Evolutionary conservation across 768 basidiomycete genomes (phyloP), one percentile per base, ranked within the genome.

Genomic region (Tubosaeta sp.): DNA sequence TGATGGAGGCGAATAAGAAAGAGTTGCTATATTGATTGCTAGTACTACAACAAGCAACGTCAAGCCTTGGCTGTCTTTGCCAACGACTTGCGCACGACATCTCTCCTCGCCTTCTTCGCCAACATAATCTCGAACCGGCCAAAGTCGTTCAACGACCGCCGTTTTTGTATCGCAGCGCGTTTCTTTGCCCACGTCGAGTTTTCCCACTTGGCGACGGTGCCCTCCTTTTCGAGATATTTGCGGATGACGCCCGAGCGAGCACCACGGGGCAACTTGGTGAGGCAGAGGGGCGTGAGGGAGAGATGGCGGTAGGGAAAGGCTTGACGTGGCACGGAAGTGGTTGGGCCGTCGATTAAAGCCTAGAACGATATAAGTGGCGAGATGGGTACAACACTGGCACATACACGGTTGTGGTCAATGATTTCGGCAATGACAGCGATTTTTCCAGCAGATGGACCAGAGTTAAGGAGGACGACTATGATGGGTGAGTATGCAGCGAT

Each of bases 361-460:
- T 98, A 63, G 0, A 46, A 18, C 9, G 21, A 31, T 18, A 6
- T 43, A 42, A 46, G 40, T 21, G 18, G 35, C n/a, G 22, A 2
- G 7, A 38, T 7, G 44, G n/a, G 34, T 8, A 22, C 11, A 16
- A 22, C 3, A 40, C 3, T 12, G 6, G 36, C 42, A 11, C 5
- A 55, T 68, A 96, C 95, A 69, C 94, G 84, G 79, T 94, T 95
- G 81, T 98, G 95, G 83, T 98, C 96, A 58, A 98, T 94, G 72
- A 98, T 94, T 73, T 98, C 94, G 45, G 84, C 86, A 70, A 99
- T 94, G 57, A 93, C 87, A 49, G 96, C 96, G 63, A 96, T 90
- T 71, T 86, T 88, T 60, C 94, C 94, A 40, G 83, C 77, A 52
- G 75, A 81, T 51, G 91, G 90, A 49, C 95, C 95, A 52, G 85